Evolutionary conservation across 164 flowering plant species (phyloP), one percentile per base, ranked within the genome.

Genomic region (Tinospora cordifolia): DNA sequence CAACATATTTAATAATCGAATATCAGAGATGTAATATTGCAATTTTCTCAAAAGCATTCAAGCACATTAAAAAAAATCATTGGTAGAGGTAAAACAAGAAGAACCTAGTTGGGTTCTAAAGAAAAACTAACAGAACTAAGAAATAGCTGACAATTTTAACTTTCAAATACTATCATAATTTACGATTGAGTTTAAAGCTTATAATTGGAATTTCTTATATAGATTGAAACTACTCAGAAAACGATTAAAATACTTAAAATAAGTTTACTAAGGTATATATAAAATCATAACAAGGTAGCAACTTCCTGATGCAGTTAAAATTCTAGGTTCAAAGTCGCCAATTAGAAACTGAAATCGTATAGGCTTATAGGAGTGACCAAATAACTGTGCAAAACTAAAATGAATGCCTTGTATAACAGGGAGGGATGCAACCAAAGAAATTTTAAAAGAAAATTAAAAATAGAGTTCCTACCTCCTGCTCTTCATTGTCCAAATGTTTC

Each of bases 401-500:
- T 54, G 60, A 54, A 14, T 3, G 54, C 54, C 54, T 47, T 47
- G 11, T 6, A 51, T 51, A n/a, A 51, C 22, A 51, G n/a, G 22
- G 11, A 54, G 21, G n/a, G n/a, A 54, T 54, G 54, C 60, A 54
- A 54, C 24, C 24, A 19, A 21, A 15, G 8, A 51, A 70, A 13
- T 13, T 41, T 66, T 17, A 47, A 67, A 54, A n/a, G 39, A 19
- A 40, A 72, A 24, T 24, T 22, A 66, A 27, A 67, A 65, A 66
- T 54, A 21, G 34, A 65, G 59, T 19, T 11, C 40, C 40, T 67
- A 84, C 96, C 91, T 85, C 86, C 66, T 91, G 92, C 73, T 93
- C 97, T 69, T 86, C 92, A 82, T 88, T 93, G 19, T 87, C 93
- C 74, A 93, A 65, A 26, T 40, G 11, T 41, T 86, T 78, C 79